Evolutionary conservation across 2,329 filamentous ascomycete species (phyloP).

Genomic region (Alternaria atra): DNA sequence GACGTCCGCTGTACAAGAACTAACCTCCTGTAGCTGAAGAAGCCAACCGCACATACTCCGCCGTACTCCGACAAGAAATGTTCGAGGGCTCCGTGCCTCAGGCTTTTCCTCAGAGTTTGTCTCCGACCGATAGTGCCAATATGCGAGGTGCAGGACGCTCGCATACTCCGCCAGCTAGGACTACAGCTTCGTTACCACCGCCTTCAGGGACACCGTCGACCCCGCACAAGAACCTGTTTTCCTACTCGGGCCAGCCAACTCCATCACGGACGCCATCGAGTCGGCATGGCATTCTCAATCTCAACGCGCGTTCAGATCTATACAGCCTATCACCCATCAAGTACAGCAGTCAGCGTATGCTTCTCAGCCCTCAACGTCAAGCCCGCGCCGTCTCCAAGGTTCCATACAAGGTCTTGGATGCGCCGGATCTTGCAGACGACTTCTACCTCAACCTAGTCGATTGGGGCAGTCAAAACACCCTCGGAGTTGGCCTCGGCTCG

Average conservation of each 20-base stretch:
- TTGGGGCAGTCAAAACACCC: conserved; percentile 93
- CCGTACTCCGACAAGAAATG: conserved; percentile 85
- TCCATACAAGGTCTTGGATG: conserved; percentile 96
- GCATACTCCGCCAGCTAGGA: conserved; percentile 79
- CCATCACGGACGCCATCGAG: conserved; percentile 90
- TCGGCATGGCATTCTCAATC: conserved; percentile 79
- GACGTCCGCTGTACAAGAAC: not conserved
- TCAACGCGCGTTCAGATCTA: conserved; percentile 89
- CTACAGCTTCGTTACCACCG: conserved; percentile 70
- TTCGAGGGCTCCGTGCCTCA: conserved; percentile 93
- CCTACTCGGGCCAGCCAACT: conserved; percentile 85
- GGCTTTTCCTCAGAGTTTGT: conserved; percentile 68
- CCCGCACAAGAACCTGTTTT: conserved; percentile 96
- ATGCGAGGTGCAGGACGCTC: conserved; percentile 74
- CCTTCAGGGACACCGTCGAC: conserved; percentile 87
- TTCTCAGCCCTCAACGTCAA: conserved; percentile 87
- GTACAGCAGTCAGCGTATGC: conserved; percentile 90
- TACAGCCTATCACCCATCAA: conserved; percentile 96
- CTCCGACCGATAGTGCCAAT: conserved; percentile 61
- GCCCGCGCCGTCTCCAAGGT: conserved; percentile 93
- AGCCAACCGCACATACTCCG: conserved; percentile 92
- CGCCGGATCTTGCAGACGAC: conserved; percentile 93
- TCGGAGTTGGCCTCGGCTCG: conserved; percentile 90
- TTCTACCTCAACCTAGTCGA: conserved; percentile 98
- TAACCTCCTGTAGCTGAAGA: conserved; percentile 73